Evolutionary conservation across 2,329 filamentous ascomycete species (phyloP), one percentile per base, ranked within the genome.

Genomic region (Fusarium floridanum): DNA sequence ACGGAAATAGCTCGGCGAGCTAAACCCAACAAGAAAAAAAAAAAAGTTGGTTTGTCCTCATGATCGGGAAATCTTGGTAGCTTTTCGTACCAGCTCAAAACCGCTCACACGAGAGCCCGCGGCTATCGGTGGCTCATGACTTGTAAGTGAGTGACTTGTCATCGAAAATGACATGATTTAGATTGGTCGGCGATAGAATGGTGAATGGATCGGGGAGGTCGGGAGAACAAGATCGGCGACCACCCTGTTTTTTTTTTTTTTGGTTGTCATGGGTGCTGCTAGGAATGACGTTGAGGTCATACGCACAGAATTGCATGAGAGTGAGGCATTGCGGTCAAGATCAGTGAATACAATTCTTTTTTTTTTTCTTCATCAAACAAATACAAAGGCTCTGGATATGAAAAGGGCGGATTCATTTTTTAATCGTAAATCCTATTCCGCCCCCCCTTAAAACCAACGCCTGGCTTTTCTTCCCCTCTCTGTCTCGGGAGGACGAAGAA

Each of bases 1-100:
- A 48, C 76, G 76, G 76, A 74, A 77, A 76, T 77, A 78, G 66
- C 72, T 77, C 76, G 76, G 76, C 61, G 74, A 74, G 37, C 61
- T 55, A 16, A 17, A 22, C 65, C 57, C 60, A 66, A 41, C 62
- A 43, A 24, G 32, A 64, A 32, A 27, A 32, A 50, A 32, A 50
- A 62, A 20, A 55, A 27, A 53, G 24, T 29, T 53, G 48, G 17
- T 4, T 27, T 53, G 48, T 12, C 48, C 48, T 53, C 48, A 53
- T 53, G 48, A 53, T 50, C 43, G 43, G 43, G 22, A 48, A 48
- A 24, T 48, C 43, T 56, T 32, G 29, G 20, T 64, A 63, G 66
- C 24, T 36, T 55, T 32, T 32, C 29, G 10, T 11, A 68, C 45
- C 20, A 64, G 48, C 57, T 43, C 67, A 64, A 71, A 71, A 61